phyloP scores from a whole-genome alignment of 768 basidiomycete genomes.

The Leccinum subtestaceum region DNA sequence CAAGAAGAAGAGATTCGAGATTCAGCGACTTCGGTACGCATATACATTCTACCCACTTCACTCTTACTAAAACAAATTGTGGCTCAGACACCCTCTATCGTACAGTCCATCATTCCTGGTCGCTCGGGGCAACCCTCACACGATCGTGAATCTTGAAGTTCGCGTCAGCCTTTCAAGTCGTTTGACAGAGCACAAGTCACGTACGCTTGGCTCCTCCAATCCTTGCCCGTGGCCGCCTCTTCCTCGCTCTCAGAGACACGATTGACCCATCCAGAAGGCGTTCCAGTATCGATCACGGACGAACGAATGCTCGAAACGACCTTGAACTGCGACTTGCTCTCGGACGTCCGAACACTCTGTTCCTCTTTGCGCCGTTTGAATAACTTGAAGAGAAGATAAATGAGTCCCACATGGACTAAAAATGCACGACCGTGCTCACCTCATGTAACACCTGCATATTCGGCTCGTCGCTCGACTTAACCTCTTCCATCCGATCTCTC shows the following conservation, averaged over 20 bases:
- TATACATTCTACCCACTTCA: not conserved
- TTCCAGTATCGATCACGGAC: conserved; percentile 62
- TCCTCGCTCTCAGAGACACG: conserved; percentile 45
- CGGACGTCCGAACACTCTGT: conserved; percentile 33
- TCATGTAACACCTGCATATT: conserved; percentile 56
- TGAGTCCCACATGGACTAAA: not conserved
- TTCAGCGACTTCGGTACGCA: not conserved
- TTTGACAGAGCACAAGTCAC: conserved; percentile 14
- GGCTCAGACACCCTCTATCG: not conserved
- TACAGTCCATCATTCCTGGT: not conserved
- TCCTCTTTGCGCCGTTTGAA: conserved; percentile 60
- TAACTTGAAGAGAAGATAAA: conserved; percentile 34
- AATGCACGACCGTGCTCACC: conserved; percentile 31
- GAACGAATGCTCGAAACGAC: conserved; percentile 70
- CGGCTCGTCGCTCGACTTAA: conserved; percentile 42
- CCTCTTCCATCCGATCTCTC: conserved; percentile 73
- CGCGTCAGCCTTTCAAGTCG: conserved; percentile 1
- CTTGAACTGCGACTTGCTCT: conserved; percentile 70
- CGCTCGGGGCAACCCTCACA: not conserved
- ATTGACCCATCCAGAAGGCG: conserved; percentile 72
- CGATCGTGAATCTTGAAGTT: conserved; percentile 15
- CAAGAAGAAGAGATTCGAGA: not conserved
- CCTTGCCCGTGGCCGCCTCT: conserved; percentile 39
- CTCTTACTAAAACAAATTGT: not conserved
- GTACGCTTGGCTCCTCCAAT: conserved; percentile 56